Conservation (phyloP, 257 asterid species). For the Galeopsis tetrahit region DNA sequence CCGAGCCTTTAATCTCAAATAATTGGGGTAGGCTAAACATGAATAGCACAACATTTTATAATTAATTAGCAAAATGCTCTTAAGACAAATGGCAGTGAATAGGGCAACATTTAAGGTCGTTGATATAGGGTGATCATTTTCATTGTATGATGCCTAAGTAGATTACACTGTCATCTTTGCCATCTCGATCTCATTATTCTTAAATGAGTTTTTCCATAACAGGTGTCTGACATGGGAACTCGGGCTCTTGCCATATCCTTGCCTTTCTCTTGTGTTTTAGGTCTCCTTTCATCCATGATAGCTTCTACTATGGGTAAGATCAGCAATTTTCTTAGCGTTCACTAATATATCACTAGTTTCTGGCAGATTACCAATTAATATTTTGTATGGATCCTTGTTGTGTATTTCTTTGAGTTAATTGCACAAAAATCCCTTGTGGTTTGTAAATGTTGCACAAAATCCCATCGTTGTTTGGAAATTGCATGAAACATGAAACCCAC, state of each 20-base stretch:
- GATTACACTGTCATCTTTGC: neutral
- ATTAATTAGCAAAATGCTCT: too few relatives aligned
- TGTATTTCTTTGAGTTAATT: too few relatives aligned
- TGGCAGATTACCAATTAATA: constrained; percentile 10
- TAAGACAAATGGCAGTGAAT: too few relatives aligned
- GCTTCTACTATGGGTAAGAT: constrained; percentile 92
- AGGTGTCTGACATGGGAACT: constrained; percentile 87
- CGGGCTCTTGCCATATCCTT: constrained; percentile 95
- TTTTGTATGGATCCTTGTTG: constrained; percentile 16
- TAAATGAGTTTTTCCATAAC: constrained; percentile 32
- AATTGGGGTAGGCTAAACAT: too few relatives aligned
- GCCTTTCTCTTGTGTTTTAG: constrained; percentile 89
- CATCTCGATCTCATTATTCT: too few relatives aligned
- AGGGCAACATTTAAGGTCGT: neutral
- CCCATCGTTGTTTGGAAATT: too few relatives aligned
- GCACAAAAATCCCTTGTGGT: too few relatives aligned
- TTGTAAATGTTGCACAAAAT: too few relatives aligned
- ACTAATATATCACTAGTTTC: constrained; percentile 13
- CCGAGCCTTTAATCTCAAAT: too few relatives aligned
- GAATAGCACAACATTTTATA: too few relatives aligned
- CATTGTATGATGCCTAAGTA: neutral
- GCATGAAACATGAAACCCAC: too few relatives aligned
- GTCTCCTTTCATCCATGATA: constrained; percentile 90
- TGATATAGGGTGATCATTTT: neutral
- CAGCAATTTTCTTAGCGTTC: constrained; percentile 17